Evolutionary conservation across 192 early-diverging fungal genomes (phyloP).

Genomic region (Entophlyctis helioformis): DNA sequence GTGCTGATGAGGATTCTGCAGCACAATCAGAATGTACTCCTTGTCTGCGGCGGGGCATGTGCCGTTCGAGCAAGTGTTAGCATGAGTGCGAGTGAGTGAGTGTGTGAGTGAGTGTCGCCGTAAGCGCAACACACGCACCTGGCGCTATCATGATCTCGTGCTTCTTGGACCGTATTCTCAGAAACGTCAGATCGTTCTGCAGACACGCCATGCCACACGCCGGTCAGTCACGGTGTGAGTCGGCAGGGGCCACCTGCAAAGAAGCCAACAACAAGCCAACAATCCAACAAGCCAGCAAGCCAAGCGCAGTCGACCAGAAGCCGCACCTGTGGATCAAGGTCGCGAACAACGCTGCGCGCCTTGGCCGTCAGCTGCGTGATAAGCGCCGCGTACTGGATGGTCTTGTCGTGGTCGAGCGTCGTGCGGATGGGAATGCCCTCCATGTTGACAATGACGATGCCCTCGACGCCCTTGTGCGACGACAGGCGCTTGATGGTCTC

Average conservation of each 20-base stretch:
- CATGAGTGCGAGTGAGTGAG: neutral
- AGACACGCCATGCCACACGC: neutral
- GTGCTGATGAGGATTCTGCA: slow-evolving; percentile 59
- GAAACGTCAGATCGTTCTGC: slow-evolving; percentile 87
- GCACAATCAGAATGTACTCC: slow-evolving; percentile 73
- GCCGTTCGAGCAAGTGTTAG: neutral
- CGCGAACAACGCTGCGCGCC: slow-evolving; percentile 58
- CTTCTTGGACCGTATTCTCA: slow-evolving; percentile 86
- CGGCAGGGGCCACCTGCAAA: neutral
- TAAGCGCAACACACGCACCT: slow-evolving; percentile 31
- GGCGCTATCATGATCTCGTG: slow-evolving; percentile 96
- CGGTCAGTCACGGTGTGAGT: too few relatives aligned
- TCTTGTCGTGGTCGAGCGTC: slow-evolving; percentile 67
- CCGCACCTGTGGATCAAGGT: slow-evolving; percentile 72
- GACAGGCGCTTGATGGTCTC: slow-evolving; percentile 86
- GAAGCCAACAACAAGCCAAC: too few relatives aligned
- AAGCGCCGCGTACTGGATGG: slow-evolving; percentile 70
- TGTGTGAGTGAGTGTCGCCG: neutral
- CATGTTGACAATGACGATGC: slow-evolving; percentile 78
- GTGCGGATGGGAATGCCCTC: slow-evolving; percentile 86
- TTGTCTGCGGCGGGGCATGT: slow-evolving; percentile 35
- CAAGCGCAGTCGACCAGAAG: neutral
- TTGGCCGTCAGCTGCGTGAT: slow-evolving; percentile 73
- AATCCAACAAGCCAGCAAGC: neutral
- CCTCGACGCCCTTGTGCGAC: slow-evolving; percentile 79